Evolutionary conservation across 108 stramenopile genomes (phyloP).

Genomic region (Hondaea fermentalgiana): DNA sequence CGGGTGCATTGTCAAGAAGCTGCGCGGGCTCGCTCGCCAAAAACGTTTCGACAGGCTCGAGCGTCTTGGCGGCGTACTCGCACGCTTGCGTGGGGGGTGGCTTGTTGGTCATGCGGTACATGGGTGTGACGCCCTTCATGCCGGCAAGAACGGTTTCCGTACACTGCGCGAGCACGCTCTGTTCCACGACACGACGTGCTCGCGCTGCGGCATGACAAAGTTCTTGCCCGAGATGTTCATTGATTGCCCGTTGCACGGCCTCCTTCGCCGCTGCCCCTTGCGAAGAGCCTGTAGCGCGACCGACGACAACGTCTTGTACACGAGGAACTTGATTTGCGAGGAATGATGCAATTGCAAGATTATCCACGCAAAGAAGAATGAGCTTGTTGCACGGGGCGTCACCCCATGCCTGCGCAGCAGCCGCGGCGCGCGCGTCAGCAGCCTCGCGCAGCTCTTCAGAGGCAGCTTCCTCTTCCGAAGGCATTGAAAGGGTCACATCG

Average conservation of each 20-base stretch:
- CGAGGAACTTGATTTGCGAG: background rate
- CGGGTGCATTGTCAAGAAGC: background rate
- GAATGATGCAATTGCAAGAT: background rate
- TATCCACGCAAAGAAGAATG: background rate
- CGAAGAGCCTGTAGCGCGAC: background rate
- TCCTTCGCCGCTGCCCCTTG: background rate
- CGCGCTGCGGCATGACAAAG: background rate
- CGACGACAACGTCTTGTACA: background rate
- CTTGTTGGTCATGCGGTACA: constrained; percentile 17
- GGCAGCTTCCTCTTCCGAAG: background rate
- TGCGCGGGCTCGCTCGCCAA: background rate
- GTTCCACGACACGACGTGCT: background rate
- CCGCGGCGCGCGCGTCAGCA: background rate
- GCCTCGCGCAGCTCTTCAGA: background rate
- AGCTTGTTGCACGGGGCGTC: background rate
- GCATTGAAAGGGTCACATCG: background rate
- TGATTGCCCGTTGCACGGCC: background rate
- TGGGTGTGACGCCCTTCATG: background rate
- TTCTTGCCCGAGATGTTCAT: background rate
- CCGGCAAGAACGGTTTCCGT: background rate
- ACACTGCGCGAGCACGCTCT: background rate
- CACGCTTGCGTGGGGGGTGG: background rate
- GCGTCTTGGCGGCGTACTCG: background rate
- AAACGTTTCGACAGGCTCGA: background rate
- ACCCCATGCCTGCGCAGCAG: background rate